Evolutionary conservation across 2,329 filamentous ascomycete genomes (phyloP).

Genomic region (Fusarium caatingaense): DNA sequence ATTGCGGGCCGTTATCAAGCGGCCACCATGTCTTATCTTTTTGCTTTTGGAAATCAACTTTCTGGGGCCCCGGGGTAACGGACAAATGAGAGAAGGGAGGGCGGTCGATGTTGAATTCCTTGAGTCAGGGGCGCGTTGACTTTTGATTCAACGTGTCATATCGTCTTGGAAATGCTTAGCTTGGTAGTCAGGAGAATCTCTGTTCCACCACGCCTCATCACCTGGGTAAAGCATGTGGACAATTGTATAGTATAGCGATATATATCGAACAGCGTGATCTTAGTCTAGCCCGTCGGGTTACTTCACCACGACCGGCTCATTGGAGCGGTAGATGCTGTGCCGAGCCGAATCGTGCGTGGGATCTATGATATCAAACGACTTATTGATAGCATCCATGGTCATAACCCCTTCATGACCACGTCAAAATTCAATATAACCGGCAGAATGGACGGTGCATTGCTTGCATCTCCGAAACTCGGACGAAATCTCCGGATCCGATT

Average conservation of each 20-base stretch:
- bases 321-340: slow-evolving; percentile 13
- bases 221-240: slow-evolving; percentile 30
- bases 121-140: slow-evolving; percentile 24
- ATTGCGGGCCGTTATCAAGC: slow-evolving; percentile 25
- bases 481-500: slow-evolving; percentile 5
- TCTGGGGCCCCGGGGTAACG: slow-evolving; percentile 33
- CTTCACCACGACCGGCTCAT: slow-evolving; percentile 12
- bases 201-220: slow-evolving; percentile 19
- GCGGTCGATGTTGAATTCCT: slow-evolving; percentile 7
- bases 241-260: slow-evolving; percentile 25
- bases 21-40: slow-evolving; percentile 32
- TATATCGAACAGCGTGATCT: slow-evolving; percentile 34
- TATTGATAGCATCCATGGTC: neutral
- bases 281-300: slow-evolving; percentile 2
- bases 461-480: neutral
- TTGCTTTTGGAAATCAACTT: slow-evolving; percentile 2
- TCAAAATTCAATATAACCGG: slow-evolving; percentile 7
- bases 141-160: slow-evolving; percentile 7
- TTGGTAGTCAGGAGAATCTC: neutral
- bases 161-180: slow-evolving; percentile 14
- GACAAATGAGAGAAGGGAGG: slow-evolving; percentile 18
- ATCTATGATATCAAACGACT: slow-evolving; percentile 3
- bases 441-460: neutral
- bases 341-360: slow-evolving; percentile 14
- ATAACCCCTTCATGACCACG: slow-evolving; percentile 1